These are phyloP conservation scores for Umbelopsis isabellina DNA, from an alignment of 192 early-diverging fungal genomes.

Conservation along the genomic window DNA sequence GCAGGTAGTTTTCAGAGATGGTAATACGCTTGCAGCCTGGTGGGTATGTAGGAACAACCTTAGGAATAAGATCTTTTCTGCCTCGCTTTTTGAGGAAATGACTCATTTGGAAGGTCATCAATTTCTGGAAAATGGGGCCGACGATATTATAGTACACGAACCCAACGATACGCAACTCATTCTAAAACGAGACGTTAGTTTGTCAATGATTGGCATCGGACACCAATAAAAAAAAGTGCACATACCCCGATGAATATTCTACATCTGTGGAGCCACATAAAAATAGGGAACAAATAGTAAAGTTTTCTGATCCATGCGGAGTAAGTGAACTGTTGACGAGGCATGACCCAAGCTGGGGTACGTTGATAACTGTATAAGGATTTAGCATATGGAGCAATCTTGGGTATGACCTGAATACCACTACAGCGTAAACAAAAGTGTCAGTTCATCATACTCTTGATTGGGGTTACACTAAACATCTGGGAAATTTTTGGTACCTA, in stretches of 20 bases:
- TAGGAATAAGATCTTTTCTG: conserved; percentile 21
- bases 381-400: conserved; percentile 45
- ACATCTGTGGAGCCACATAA: conserved; percentile 34
- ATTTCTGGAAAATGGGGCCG: conserved; percentile 3
- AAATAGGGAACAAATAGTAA: conserved; percentile 49
- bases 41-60: conserved; percentile 51
- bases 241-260: background rate
- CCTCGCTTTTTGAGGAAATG: conserved; percentile 34
- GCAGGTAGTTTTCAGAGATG: conserved; percentile 44
- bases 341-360: conserved; percentile 50
- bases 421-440: conserved; percentile 20
- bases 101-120: conserved; percentile 5
- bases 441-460: background rate
- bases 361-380: conserved; percentile 52
- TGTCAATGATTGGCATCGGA: background rate
- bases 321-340: conserved; percentile 41
- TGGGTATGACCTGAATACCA: conserved; percentile 53
- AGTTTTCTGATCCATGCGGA: conserved; percentile 35
- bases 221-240: background rate
- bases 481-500: conserved; percentile 32
- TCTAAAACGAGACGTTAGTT: background rate
- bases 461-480: background rate
- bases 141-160: conserved; percentile 18
- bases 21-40: conserved; percentile 57
- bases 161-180: conserved; percentile 10